Percentiles rank a stretch among this genome's conserved stretches.
Evolutionary conservation across 2,329 filamentous ascomycete species (phyloP).

Genomic region (Cryphonectria radicalis): DNA sequence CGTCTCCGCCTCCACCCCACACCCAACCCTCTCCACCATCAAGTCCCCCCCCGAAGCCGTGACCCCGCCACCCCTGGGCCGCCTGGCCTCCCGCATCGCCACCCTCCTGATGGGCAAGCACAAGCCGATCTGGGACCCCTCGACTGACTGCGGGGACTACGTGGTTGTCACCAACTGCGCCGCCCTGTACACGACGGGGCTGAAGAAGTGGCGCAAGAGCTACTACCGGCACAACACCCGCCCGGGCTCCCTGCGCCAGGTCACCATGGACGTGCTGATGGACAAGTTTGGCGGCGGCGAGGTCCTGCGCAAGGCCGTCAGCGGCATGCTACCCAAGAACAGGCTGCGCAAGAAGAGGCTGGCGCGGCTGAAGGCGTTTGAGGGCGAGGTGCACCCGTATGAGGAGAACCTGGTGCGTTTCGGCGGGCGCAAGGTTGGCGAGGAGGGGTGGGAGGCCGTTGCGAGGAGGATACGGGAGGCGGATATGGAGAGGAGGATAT

Average conservation of each 20-base stretch:
- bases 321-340: slow-evolving; percentile 98
- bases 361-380: slow-evolving; percentile 91
- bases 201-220: slow-evolving; percentile 90
- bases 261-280: slow-evolving; percentile 96
- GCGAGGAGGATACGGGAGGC: slow-evolving; percentile 55
- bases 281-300: slow-evolving; percentile 92
- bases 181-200: slow-evolving; percentile 84
- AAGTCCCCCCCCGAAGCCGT: slow-evolving; percentile 55
- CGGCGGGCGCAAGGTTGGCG: slow-evolving; percentile 60
- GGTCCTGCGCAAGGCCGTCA: slow-evolving; percentile 87
- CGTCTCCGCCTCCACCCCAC: slow-evolving; percentile 70
- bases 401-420: slow-evolving; percentile 83
- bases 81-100: slow-evolving; percentile 86
- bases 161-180: slow-evolving; percentile 92
- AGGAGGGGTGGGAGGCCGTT: slow-evolving; percentile 57
- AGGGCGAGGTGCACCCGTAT: slow-evolving; percentile 90
- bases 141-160: slow-evolving; percentile 98
- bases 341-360: slow-evolving; percentile 84
- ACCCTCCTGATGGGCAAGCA: slow-evolving; percentile 95
- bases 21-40: slow-evolving; percentile 60
- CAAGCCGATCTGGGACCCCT: slow-evolving; percentile 97
- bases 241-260: slow-evolving; percentile 81
- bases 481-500: slow-evolving; percentile 57
- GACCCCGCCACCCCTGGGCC: slow-evolving; percentile 80
- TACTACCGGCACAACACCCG: slow-evolving; percentile 96